These are phyloP conservation scores for Graphilbum fragrans DNA, from an alignment of 2,329 filamentous ascomycete species.

Conservation along the genomic window DNA sequence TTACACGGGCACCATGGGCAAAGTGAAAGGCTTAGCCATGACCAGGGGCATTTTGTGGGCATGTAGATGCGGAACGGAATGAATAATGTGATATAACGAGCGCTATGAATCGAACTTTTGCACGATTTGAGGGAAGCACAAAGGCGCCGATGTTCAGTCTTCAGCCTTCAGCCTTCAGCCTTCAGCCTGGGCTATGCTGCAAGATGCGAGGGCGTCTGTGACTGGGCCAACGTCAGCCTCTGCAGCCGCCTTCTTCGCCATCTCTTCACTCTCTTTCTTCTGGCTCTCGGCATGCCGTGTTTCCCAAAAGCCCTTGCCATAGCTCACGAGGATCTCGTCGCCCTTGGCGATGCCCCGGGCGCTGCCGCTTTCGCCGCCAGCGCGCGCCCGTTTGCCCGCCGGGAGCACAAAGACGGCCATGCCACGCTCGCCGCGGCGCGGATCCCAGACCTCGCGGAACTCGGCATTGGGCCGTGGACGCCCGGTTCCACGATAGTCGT, in stretches of 20 bases:
- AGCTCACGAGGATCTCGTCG: slow-evolving; percentile 53
- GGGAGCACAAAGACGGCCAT: slow-evolving; percentile 47
- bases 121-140: no score
- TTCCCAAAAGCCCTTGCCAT: slow-evolving; percentile 56
- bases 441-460: slow-evolving; percentile 47
- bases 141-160: no score
- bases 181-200: background rate
- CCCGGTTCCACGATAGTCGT: slow-evolving; percentile 51
- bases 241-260: no score
- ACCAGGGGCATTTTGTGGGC: no score
- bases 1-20: slow-evolving; percentile 36
- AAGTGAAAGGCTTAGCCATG: slow-evolving; percentile 14
- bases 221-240: background rate
- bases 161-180: no score
- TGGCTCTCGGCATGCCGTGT: slow-evolving; percentile 27
- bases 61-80: no score
- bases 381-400: slow-evolving; percentile 22
- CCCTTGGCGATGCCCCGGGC: slow-evolving; percentile 36
- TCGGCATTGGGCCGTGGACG: slow-evolving; percentile 38
- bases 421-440: slow-evolving; percentile 33
- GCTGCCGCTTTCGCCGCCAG: slow-evolving; percentile 6
- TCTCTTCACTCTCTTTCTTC: background rate
- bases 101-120: no score
- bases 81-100: no score
- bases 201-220: background rate